Evolutionary conservation across 2,329 filamentous ascomycete species (phyloP), one percentile per base, ranked within the genome.

Genomic region (Arachnomyces sp.): DNA sequence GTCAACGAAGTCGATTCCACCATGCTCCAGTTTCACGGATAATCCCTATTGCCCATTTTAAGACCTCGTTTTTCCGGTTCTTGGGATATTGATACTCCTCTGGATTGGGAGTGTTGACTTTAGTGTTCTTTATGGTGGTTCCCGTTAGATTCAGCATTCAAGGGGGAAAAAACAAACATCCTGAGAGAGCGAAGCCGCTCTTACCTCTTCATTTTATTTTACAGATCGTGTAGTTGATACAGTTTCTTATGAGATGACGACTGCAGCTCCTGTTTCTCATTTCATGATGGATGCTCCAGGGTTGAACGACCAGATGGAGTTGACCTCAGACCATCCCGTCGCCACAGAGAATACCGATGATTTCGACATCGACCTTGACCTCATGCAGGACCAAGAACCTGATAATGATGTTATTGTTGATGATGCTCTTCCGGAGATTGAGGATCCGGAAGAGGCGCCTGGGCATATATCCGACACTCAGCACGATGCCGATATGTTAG

Each of bases 331-430:
- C 25, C 62, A 62, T 31, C 53, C 31, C 4, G 13, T 5, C 31
- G 13, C 31, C 15, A 45, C 53, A 37, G 51, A 44, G 35, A 53
- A 57, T 32, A 69, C 73, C 39, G 66, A 66, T 38, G 72, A 77
- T 40, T 73, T 75, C 40, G 74, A 78, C 43, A 77, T 82, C 44
- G 77, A 82, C 48, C 67, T 81, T 44, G 76, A 78, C 48, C 55
- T 72, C 44, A 61, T 66, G 34, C 57, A 55, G 12, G 51, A 55
- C 15, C 50, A 45, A n/a, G 49, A 49, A 29, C 46, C 52, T 21
- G 56, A 78, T 49, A 72, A 78, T 48, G 67, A 69, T 43, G 75
- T 78, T 39, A 65, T 77, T 36, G 71, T 77, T 49, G 78, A 82
- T 48, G 62, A 65, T 40, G 59, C 61, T 33, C 60, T 65, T 54